A percentile compares a stretch with the other conserved stretches of the same genome.
These are phyloP conservation scores for Thielaviopsis euricoi DNA, from an alignment of 2,329 filamentous ascomycete species.

Conservation along the genomic window DNA sequence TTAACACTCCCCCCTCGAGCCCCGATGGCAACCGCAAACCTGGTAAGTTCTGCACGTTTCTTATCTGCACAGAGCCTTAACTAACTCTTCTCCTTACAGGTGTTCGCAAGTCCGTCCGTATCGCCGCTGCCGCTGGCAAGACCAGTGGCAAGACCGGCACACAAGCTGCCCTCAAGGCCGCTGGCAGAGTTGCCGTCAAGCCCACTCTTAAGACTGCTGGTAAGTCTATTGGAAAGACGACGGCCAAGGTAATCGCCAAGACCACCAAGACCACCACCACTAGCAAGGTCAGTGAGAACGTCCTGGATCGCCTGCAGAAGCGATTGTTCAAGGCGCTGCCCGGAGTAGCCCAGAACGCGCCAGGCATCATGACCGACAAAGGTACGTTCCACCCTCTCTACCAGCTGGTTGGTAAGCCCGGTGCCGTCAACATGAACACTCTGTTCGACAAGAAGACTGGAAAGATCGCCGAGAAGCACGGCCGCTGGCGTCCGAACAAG, in stretches of 20 bases:
- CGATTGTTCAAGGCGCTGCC: neutral
- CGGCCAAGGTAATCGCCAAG: neutral
- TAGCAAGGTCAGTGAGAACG: neutral
- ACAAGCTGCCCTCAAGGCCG: neutral
- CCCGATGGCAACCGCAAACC: neutral
- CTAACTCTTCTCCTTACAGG: neutral
- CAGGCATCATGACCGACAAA: neutral
- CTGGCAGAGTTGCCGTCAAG: neutral
- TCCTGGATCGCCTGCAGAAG: neutral
- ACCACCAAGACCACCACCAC: neutral
- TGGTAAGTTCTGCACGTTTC: neutral
- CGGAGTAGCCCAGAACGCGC: neutral
- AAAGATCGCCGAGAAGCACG: neutral
- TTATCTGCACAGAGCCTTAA: neutral
- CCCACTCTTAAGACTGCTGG: neutral
- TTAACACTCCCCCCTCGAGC: neutral
- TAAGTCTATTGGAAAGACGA: neutral
- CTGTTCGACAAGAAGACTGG: conserved; percentile 3
- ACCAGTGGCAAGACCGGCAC: neutral
- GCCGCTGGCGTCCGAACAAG: conserved; percentile 1
- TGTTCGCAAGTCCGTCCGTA: neutral
- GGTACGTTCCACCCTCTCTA: conserved; percentile 4
- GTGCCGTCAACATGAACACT: neutral
- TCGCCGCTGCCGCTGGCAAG: neutral
- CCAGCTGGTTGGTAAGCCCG: neutral